Percentiles rank a stretch among this genome's conserved stretches.
phyloP scores from a whole-genome alignment of 768 basidiomycete genomes.

The Dentipellis sp. region DNA sequence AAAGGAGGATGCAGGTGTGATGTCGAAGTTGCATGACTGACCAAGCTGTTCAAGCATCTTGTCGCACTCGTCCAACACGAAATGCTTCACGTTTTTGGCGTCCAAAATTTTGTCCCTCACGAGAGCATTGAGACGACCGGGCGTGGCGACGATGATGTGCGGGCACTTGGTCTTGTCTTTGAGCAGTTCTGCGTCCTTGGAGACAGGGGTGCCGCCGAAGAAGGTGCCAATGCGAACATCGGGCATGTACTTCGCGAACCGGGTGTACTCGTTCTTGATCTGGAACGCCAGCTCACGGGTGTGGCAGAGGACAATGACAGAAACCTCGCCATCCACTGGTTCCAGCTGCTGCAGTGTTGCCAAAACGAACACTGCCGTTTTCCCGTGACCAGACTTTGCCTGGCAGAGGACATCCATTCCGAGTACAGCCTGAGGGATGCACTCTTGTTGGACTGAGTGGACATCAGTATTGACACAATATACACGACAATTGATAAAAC shows the following conservation, averaged over 20 bases:
- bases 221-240: conserved; percentile 96
- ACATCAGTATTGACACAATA: background rate
- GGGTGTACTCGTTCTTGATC: conserved; percentile 99
- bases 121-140: conserved; percentile 93
- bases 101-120: conserved; percentile 92
- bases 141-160: conserved; percentile 97
- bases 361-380: conserved; percentile 98
- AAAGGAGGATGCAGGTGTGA: conserved; percentile 27
- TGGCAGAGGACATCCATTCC: conserved; percentile 99
- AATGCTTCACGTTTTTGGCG: conserved; percentile 96
- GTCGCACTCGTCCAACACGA: conserved; percentile 99
- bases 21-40: conserved; percentile 90
- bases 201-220: conserved; percentile 93
- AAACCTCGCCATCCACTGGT: conserved; percentile 96
- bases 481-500: conserved; percentile 5
- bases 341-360: conserved; percentile 97
- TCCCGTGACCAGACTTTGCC: conserved; percentile 97
- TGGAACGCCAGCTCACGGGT: conserved; percentile 99
- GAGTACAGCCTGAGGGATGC: conserved; percentile 97
- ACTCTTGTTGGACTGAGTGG: conserved; percentile 91
- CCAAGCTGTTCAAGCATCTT: conserved; percentile 99
- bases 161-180: conserved; percentile 97
- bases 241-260: conserved; percentile 99
- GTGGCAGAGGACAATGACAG: conserved; percentile 96
- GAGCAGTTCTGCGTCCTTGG: conserved; percentile 88